These are phyloP conservation scores for Sarocladium strictum DNA, from an alignment of 2,329 filamentous ascomycete genomes.

Conservation along the genomic window DNA sequence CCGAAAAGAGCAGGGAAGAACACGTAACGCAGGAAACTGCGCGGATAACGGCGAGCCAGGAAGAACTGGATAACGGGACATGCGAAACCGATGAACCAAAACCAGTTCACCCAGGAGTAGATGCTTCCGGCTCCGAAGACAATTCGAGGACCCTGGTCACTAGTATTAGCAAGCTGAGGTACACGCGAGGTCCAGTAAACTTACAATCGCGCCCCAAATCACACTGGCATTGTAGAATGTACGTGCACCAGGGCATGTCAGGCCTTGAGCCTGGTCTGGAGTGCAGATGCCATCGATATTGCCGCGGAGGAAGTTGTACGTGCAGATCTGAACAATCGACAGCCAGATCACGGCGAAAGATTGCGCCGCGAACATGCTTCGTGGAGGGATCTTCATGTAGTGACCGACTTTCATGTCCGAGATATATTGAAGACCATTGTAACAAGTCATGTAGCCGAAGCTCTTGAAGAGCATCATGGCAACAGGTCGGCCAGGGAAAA, in stretches of 20 bases:
- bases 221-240: slow-evolving; percentile 57
- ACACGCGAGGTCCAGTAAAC: not conserved
- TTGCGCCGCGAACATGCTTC: slow-evolving; percentile 41
- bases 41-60: slow-evolving; percentile 40
- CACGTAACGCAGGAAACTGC: slow-evolving; percentile 40
- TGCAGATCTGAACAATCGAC: slow-evolving; percentile 29
- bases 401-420: slow-evolving; percentile 46
- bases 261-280: slow-evolving; percentile 38
- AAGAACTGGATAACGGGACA: slow-evolving; percentile 44
- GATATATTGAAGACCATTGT: slow-evolving; percentile 40
- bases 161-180: not conserved
- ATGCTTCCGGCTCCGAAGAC: slow-evolving; percentile 30
- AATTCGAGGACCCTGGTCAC: slow-evolving; percentile 24
- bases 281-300: slow-evolving; percentile 50
- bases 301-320: slow-evolving; percentile 34
- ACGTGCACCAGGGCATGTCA: slow-evolving; percentile 50
- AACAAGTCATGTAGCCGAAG: slow-evolving; percentile 39
- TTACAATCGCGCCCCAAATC: slow-evolving; percentile 52
- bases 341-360: slow-evolving; percentile 34
- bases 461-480: slow-evolving; percentile 46
- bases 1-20: slow-evolving; percentile 49
- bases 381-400: slow-evolving; percentile 48
- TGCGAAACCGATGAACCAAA: slow-evolving; percentile 47
- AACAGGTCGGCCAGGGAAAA: slow-evolving; percentile 39
- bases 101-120: slow-evolving; percentile 45